Base-by-base conservation (phyloP, 2,329 filamentous ascomycete species). In the Chrysoporthe austroafricana region DNA sequence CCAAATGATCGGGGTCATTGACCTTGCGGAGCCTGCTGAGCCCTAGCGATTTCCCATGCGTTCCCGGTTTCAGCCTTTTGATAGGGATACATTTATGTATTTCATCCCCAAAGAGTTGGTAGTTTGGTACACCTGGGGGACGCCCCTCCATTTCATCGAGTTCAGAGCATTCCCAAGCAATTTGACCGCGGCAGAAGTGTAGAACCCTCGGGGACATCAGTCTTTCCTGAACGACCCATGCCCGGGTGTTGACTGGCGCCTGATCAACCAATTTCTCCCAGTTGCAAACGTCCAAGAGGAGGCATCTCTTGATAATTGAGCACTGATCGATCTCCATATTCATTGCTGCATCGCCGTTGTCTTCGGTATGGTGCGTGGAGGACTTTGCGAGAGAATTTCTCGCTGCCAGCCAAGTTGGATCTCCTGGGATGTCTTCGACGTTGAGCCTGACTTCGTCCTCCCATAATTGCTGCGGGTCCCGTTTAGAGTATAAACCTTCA, bases 171-270 rank as follows among this genome's bases (percentile, higher is more conserved):
- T 74, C 73, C 66, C 70, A 74, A 3, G 66, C 68, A 16, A 72
- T 48, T 44, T 73, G 70, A n/a, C 67, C 60, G 21, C 48, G 57
- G 18, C 69, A 67, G 16, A 71, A 74, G 57, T 74, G 73, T 21
- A 74, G 50, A 9, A 74, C 60, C 1, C 73, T 50, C 6, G 71
- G 70, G 2, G 73, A 65, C 3, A 74, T 64, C 18, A 73, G 57
- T 4, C 73, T 63, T 42, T 74, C 73, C 63, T 74, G 73, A 36
- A 72, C 64, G 2, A 73, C 73, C 73, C 73, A 74, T 5, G 64
- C 71, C 3, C 73, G 64, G 1, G 60, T 64, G 42, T 72, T 72
- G 21, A 73, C 36, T 1, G 62, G 62, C 1, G 66, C 66, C 8
- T 54, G 44, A 26, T 60, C 48, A 6, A 67, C 66, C 4, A 64